phyloP scores from a whole-genome alignment of 352 stramenopile genomes.

The Globisporangium mamillatum region DNA sequence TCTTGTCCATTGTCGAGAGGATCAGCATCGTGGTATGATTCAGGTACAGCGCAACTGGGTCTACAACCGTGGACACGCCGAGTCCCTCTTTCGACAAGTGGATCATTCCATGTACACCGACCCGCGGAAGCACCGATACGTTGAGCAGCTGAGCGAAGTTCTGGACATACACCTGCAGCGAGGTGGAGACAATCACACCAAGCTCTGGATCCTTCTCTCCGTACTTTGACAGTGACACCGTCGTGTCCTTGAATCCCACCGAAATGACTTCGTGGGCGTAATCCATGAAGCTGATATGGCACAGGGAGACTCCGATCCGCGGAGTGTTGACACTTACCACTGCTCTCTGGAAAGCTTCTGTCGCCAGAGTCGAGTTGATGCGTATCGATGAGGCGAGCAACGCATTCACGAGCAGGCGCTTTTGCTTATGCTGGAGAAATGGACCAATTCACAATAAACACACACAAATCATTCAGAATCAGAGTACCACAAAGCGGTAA shows the following conservation, averaged over 20 bases:
- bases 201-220: slow-evolving; percentile 19
- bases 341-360: slow-evolving; percentile 40
- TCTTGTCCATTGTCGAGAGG: slow-evolving; percentile 50
- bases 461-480: slow-evolving; percentile 9
- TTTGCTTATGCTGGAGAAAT: slow-evolving; percentile 54
- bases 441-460: background rate
- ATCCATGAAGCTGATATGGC: slow-evolving; percentile 37
- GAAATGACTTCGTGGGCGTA: slow-evolving; percentile 60
- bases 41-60: slow-evolving; percentile 53
- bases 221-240: slow-evolving; percentile 29
- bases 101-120: slow-evolving; percentile 44
- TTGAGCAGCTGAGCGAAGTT: slow-evolving; percentile 74
- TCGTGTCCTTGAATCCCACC: slow-evolving; percentile 42
- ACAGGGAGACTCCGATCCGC: slow-evolving; percentile 36
- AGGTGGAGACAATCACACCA: slow-evolving; percentile 37
- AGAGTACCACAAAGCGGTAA: background rate
- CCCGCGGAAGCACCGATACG: slow-evolving; percentile 56
- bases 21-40: slow-evolving; percentile 72
- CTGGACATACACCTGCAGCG: slow-evolving; percentile 57
- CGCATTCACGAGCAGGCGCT: slow-evolving; percentile 59
- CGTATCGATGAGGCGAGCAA: slow-evolving; percentile 70
- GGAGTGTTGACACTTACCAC: slow-evolving; percentile 33
- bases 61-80: slow-evolving; percentile 46
- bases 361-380: slow-evolving; percentile 41
- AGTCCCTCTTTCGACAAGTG: slow-evolving; percentile 28